Evolutionary conservation across 257 asterid genomes (phyloP), one percentile per base, ranked within the genome.

Genomic region (Solanum appendiculatum): DNA sequence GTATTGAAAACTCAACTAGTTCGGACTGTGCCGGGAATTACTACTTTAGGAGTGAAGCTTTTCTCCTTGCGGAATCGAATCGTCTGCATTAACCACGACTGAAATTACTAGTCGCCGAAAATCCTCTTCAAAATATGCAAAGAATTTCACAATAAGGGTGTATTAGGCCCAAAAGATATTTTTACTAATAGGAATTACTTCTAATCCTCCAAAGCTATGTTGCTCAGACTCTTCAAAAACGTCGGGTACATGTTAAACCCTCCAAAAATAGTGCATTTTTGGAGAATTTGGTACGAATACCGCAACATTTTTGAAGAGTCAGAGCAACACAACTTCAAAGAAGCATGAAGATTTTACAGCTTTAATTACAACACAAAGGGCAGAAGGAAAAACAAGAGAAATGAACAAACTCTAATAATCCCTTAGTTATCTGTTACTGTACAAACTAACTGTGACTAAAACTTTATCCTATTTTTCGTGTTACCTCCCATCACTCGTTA

Each of bases 161-260:
- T 54, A 18, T 54, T 54, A 54, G 63, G 63, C n/a, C 63, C 60
- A 18, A 18, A 54, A 16, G 1, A 54, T 18, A 54, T 7, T 54
- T 60, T 60, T 60, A 60, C 31, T 9, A 60, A 60, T 3, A 60
- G 0, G 4, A 60, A 60, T 60, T 60, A 23, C 31, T 60, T 66
- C 21, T 60, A n/a, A 60, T 60, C 68, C 6, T 23, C 5, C 5
- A 25, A 3, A 60, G 29, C 13, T 23, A 60, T 60, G 14, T 10
- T 10, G 12, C 3, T 69, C 2, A 0, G 6, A 69, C 12, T 31
- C 6, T 15, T 31, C 1, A 7, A 69, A 15, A 69, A 31, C 7
- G 5, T 31, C n/a, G 1, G 1, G 1, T 0, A 1, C 3, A n/a
- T 69, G 3, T 0, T 1, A 3, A 1, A 16, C 14, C 42, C 2